Conservation (phyloP, 176 grass and related monocot species). For the Phoenix roebelenii region DNA sequence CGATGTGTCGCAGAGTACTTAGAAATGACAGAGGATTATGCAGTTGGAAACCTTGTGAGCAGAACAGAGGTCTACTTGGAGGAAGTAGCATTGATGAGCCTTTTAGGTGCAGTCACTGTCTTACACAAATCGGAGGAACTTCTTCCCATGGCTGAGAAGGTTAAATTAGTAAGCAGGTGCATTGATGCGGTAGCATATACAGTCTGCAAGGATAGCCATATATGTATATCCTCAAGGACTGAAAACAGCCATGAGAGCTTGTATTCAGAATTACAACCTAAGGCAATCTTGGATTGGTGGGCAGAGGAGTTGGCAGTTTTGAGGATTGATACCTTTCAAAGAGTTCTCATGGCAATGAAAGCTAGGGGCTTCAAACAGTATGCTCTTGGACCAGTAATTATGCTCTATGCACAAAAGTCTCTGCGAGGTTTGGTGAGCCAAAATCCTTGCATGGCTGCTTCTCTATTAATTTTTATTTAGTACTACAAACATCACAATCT, state of each 20-base stretch:
- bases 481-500: too few species aligned
- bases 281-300: constrained; percentile 56
- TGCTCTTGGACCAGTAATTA: constrained; percentile 69
- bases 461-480: too few species aligned
- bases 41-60: constrained; percentile 34
- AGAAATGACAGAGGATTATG: constrained; percentile 69
- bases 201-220: constrained; percentile 27
- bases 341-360: constrained; percentile 77
- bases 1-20: constrained; percentile 75
- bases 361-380: constrained; percentile 59
- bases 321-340: constrained; percentile 68
- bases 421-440: constrained; percentile 62
- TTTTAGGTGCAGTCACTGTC: constrained; percentile 56
- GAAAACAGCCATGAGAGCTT: constrained; percentile 7
- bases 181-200: constrained; percentile 63
- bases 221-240: constrained; percentile 10
- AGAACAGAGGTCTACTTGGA: constrained; percentile 52
- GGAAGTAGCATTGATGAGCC: constrained; percentile 50
- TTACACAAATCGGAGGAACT: constrained; percentile 55
- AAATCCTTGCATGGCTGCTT: background rate
- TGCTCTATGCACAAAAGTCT: constrained; percentile 94
- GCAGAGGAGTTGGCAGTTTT: constrained; percentile 67
- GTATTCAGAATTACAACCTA: constrained; percentile 27
- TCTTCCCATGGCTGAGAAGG: constrained; percentile 57
- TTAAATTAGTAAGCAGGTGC: constrained; percentile 47